Base-by-base conservation (phyloP, 305 asterid genomes). In the Fraxinus baroniana region DNA sequence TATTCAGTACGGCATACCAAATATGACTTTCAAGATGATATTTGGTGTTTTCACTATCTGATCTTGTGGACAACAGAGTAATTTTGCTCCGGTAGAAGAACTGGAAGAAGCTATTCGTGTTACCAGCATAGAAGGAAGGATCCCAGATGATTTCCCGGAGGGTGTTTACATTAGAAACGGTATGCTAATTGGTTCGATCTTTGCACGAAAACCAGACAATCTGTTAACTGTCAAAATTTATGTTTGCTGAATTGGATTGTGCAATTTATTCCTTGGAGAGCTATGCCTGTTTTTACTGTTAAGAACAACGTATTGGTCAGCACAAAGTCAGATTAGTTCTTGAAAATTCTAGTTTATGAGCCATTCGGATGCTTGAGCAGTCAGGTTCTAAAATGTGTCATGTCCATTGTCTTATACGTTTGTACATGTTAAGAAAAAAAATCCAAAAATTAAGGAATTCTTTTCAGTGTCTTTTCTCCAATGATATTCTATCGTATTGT, bases 141-240 rank as follows among this genome's bases (percentile, higher is more conserved):
- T 92, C 73, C 91, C 96, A 0, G 32, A 81, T 79, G 91, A 86
- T 83, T 92, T 92, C 81, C 93, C 92, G 0, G 87, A 72, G 62
- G 96, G 94, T 0, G 90, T 85, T 81, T 90, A 90, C 86, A 73
- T 92, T 44, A 89, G 93, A 88, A 90, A 90, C 30, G 94, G 94
- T 90, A 85, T 5, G 6, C 74, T 49, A 49, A 3, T 26, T 2
- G n/a, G 30, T 64, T 41, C 9, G 1, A 12, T 32, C 28, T 20
- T 33, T 49, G 2, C 20, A 33, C 7, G 12, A 72, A 78, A 77
- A 33, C 37, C 26, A 5, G 28, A 74, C 12, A 13, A 74, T 9
- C 35, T 64, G 1, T 64, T 4, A 7, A 64, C 15, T 24, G 32
- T 24, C 73, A 26, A 64, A 62, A 9, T 22, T 64, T 24, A 3